A percentile compares a stretch with the other conserved stretches of the same genome.
These are phyloP conservation scores for Fusarium austroafricanum DNA, from an alignment of 2,329 filamentous ascomycete species.

Conservation along the genomic window DNA sequence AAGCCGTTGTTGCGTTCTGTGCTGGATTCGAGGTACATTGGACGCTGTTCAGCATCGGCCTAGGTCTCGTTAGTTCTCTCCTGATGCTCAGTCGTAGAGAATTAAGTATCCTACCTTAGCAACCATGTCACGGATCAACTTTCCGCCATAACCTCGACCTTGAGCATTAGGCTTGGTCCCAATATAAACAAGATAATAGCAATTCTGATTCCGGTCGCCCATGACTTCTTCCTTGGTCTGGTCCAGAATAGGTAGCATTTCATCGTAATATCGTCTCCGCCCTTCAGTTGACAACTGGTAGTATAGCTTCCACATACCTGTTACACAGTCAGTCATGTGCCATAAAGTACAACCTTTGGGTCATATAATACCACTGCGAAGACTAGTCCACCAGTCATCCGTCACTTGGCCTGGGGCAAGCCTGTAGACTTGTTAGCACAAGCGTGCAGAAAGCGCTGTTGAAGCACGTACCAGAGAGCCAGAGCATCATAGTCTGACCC, in stretches of 20 bases:
- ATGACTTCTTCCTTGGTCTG: slow-evolving; percentile 77
- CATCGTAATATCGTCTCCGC: slow-evolving; percentile 77
- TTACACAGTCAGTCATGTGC: no score
- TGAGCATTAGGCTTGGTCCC: slow-evolving; percentile 78
- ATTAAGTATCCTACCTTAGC: slow-evolving; percentile 60
- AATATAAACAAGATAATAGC: slow-evolving; percentile 87
- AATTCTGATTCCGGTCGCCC: slow-evolving; percentile 72
- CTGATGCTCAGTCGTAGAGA: neutral
- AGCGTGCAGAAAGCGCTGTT: neutral
- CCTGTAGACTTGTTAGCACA: slow-evolving; percentile 58
- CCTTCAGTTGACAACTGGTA: slow-evolving; percentile 80
- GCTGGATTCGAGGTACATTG: slow-evolving; percentile 84
- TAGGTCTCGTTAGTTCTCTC: slow-evolving; percentile 44
- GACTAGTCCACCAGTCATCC: slow-evolving; percentile 77
- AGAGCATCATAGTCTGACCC: slow-evolving; percentile 82
- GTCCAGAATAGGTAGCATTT: slow-evolving; percentile 81
- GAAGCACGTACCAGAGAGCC: slow-evolving; percentile 75
- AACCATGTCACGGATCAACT: slow-evolving; percentile 77
- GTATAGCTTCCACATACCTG: slow-evolving; percentile 75
- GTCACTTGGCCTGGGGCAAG: slow-evolving; percentile 79
- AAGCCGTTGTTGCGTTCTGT: slow-evolving; percentile 74
- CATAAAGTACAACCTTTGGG: no score
- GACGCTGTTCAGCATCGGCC: slow-evolving; percentile 75
- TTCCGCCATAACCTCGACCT: slow-evolving; percentile 77
- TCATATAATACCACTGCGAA: slow-evolving; percentile 69